Percentiles rank a stretch among this genome's conserved stretches.
These are phyloP conservation scores for Fusarium burgessii DNA, from an alignment of 2,329 filamentous ascomycete genomes.

Conservation along the genomic window DNA sequence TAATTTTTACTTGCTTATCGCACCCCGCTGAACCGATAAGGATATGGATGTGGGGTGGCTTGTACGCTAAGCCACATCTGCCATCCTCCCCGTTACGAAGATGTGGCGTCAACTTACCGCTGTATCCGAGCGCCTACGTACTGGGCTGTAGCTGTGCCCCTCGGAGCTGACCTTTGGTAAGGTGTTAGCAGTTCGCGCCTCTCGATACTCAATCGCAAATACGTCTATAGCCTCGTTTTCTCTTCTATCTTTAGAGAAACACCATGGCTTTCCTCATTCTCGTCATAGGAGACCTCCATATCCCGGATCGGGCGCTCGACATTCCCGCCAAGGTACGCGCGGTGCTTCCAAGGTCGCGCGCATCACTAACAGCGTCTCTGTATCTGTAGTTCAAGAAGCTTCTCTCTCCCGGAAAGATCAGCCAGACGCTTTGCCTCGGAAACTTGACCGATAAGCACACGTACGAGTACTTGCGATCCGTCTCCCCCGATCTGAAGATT, in stretches of 20 bases:
- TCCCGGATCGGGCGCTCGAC: constrained; percentile 90
- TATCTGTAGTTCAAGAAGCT: constrained; percentile 81
- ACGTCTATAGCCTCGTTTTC: constrained; percentile 35
- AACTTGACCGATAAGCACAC: constrained; percentile 84
- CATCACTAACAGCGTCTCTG: constrained; percentile 41
- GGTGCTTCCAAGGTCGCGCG: constrained; percentile 27
- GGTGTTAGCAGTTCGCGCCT: constrained; percentile 43
- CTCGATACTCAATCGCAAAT: constrained; percentile 38
- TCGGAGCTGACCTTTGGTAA: constrained; percentile 44
- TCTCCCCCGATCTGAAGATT: constrained; percentile 79
- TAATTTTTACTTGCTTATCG: constrained; percentile 50
- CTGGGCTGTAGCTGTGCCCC: constrained; percentile 44
- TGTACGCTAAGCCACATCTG: constrained; percentile 28
- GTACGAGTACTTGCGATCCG: constrained; percentile 82
- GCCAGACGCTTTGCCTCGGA: constrained; percentile 82
- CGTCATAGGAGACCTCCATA: constrained; percentile 93
- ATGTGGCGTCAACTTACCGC: constrained; percentile 42
- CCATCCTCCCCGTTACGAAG: constrained; percentile 38
- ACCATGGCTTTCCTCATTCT: constrained; percentile 91
- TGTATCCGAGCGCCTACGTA: constrained; percentile 48
- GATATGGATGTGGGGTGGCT: constrained; percentile 14
- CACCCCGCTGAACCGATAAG: constrained; percentile 47
- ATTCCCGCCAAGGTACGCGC: constrained; percentile 83
- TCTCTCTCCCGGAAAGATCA: constrained; percentile 84
- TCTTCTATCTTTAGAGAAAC: constrained; percentile 37